A percentile compares a stretch with the other conserved stretches of the same genome.
Conservation (phyloP, 352 stramenopile genomes). For the Hyphochytrium catenoides region DNA sequence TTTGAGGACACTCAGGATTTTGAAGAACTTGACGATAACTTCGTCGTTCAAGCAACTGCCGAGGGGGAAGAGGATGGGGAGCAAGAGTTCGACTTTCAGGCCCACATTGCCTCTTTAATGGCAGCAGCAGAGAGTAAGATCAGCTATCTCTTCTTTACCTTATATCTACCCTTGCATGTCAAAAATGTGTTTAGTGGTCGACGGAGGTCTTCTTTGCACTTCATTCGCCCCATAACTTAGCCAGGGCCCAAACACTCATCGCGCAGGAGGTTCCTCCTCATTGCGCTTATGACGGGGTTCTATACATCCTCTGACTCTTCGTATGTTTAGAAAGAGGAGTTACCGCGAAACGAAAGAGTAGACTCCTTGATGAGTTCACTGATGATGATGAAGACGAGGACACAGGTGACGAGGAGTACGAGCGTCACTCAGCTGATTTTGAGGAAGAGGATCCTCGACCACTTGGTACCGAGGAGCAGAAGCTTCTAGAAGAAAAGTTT, state of each 20-base stretch:
- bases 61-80: slow-evolving; percentile 19
- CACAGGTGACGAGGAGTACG: slow-evolving; percentile 15
- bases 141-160: slow-evolving; percentile 23
- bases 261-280: no score
- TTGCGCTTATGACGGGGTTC: no score
- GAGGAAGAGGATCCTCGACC: slow-evolving; percentile 23
- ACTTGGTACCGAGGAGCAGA: slow-evolving; percentile 25
- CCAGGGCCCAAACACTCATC: no score
- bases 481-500: slow-evolving; percentile 62
- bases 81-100: slow-evolving; percentile 65
- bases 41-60: slow-evolving; percentile 37
- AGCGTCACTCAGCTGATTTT: slow-evolving; percentile 33
- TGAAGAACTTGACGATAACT: slow-evolving; percentile 73
- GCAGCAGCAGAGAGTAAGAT: slow-evolving; percentile 42
- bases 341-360: neutral
- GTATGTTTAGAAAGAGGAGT: neutral
- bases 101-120: slow-evolving; percentile 75
- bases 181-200: no score
- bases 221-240: no score
- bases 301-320: neutral
- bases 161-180: no score
- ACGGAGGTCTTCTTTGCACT: no score
- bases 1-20: slow-evolving; percentile 41
- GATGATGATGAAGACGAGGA: slow-evolving; percentile 32
- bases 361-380: slow-evolving; percentile 23